A percentile compares a stretch with the other conserved stretches of the same genome.
These are phyloP conservation scores for Trichoderma koningiopsis DNA, from an alignment of 2,329 filamentous ascomycete genomes.

Conservation along the genomic window DNA sequence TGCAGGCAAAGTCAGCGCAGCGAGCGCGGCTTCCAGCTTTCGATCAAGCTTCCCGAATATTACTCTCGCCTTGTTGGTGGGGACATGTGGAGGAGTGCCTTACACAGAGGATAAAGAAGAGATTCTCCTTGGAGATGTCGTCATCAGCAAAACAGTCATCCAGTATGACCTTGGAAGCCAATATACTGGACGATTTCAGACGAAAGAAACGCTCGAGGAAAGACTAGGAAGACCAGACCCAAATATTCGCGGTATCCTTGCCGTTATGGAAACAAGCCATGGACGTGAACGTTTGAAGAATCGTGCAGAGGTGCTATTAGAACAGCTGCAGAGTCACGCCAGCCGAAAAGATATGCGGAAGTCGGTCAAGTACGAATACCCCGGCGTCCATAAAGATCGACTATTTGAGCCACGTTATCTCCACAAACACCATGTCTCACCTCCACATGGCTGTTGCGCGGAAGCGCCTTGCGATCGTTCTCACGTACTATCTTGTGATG, in stretches of 20 bases:
- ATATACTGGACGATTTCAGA: constrained; percentile 31
- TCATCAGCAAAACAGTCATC: constrained; percentile 36
- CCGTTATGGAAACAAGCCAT: constrained; percentile 29
- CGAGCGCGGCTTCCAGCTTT: constrained; percentile 34
- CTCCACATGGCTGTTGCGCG: constrained; percentile 25
- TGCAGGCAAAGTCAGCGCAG: constrained; percentile 37
- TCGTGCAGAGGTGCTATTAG: constrained; percentile 22
- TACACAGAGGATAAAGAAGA: constrained; percentile 19
- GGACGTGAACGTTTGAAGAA: constrained; percentile 1
- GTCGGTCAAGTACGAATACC: constrained; percentile 32
- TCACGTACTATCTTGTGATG: constrained; percentile 18
- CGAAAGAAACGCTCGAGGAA: constrained; percentile 35
- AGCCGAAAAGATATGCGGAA: neutral
- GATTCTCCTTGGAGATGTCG: constrained; percentile 38
- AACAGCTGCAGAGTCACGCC: constrained; percentile 12
- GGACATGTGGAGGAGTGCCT: constrained; percentile 44
- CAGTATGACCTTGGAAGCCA: constrained; percentile 37
- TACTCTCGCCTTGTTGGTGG: constrained; percentile 41
- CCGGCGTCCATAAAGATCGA: constrained; percentile 34
- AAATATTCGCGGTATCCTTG: constrained; percentile 36
- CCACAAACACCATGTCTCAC: constrained; percentile 36
- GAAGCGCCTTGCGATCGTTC: neutral
- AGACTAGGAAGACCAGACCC: constrained; percentile 31
- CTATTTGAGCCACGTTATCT: constrained; percentile 37
- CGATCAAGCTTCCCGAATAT: constrained; percentile 39